Evolutionary conservation across 305 asterid genomes (phyloP), one percentile per base, ranked within the genome.

Genomic region (Solanum chacoense): DNA sequence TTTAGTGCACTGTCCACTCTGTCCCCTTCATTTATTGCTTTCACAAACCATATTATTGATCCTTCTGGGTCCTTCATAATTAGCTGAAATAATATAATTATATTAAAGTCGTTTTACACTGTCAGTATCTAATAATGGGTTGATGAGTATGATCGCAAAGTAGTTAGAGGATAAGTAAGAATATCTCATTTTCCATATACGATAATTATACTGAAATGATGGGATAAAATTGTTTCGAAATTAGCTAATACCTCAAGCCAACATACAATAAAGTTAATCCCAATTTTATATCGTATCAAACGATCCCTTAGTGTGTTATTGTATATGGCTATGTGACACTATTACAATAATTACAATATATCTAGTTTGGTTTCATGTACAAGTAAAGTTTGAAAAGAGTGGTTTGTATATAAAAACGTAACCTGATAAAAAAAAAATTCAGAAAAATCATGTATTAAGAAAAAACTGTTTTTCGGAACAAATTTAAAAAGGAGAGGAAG

Each of bases 21-120:
- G 2, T 76, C 83, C 29, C 83, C 93, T 3, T 88, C 91, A 7
- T 94, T 95, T 87, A 96, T 94, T 6, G 98, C 96, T 88, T 94
- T 94, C 98, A 95, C 92, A 20, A 95, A 94, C 96, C 95, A 94
- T 11, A 93, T 88, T 36, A 95, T 90, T 6, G 98, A 96, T 71
- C 92, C 87, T 75, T 93, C 96, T 6, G 93, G 91, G 87, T 96
- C 98, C 92, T 94, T 96, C 85, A 93, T 88, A 11, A 95, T 96
- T n/a, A 95, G 65, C 97, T 96, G 80, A 8, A 74, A 72, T 3
- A 12, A 71, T 71, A 26, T 6, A 2, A 6, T 72, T 34, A 34
- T 34, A 34, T 34, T 13, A 29, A 29, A 72, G 1, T 72, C 10
- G n/a, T 3, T 12, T 72, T 72, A 72, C 3, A 28, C 1, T 28